Evolutionary conservation across 164 flowering plant species (phyloP), one percentile per base, ranked within the genome.

Genomic region (Vitis rotundifolia): DNA sequence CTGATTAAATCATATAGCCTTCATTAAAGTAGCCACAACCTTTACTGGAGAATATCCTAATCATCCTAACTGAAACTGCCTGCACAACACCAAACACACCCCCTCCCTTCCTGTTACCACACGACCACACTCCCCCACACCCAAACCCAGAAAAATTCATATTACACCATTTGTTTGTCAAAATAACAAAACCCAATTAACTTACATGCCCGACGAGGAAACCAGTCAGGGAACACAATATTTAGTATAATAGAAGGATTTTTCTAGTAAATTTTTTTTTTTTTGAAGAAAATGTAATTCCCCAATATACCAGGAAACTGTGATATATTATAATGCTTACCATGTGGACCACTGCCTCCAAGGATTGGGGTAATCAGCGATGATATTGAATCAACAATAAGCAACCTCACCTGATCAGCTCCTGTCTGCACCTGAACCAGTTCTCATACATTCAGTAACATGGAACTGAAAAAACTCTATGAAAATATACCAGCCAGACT

Each of bases 361-460:
- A 93, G 91, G 72, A 93, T 74, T 72, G 93, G 91, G 51, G 93
- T 73, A 52, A 93, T 83, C 60, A 93, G 85, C 15, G 93, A 90
- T 8, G 95, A 91, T 29, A 93, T 73, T 3, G 95, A 91, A 75
- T 93, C 98, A 66, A 93, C 63, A 48, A 93, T 79, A 13, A 93
- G 84, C 73, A 91, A 71, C 56, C 71, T 86, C 47, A 87, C 73
- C 48, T 31, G 73, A 62, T 55, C 11, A 19, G 68, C 82, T 66
- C 68, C 69, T 14, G 31, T 70, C 64, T 73, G 71, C 72, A 72
- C 70, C 89, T 82, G 79, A 63, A 72, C 11, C 62, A 65, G 49
- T 60, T 56, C 11, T 49, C 16, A 62, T 52, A 37, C 28, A 49
- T 15, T 60, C 47, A 67, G 66, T 71, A 48, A 59, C 12, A 57